Evolutionary conservation across 2,329 filamentous ascomycete genomes (phyloP).

Genomic region (Penicillium brasilianum): DNA sequence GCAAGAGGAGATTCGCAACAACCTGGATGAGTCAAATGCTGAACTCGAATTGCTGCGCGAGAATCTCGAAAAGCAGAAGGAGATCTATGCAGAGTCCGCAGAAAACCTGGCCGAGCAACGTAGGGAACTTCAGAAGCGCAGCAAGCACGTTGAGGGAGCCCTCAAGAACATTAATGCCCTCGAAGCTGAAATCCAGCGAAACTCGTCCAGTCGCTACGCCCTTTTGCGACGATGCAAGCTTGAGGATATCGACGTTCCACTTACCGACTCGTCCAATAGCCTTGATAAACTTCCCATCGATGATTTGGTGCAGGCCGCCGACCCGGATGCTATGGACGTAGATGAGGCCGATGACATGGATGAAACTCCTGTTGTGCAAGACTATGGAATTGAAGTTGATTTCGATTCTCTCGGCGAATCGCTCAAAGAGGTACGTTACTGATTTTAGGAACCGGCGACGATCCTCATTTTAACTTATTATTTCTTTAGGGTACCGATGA

Average conservation of each 20-base stretch:
- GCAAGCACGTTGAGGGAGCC: conserved; percentile 77
- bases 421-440: conserved; percentile 69
- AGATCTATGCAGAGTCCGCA: conserved; percentile 69
- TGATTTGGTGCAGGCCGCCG: conserved; percentile 72
- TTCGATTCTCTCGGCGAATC: conserved; percentile 83
- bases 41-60: conserved; percentile 78
- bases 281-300: conserved; percentile 87
- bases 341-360: conserved; percentile 65
- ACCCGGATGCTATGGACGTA: conserved; percentile 90
- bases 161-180: conserved; percentile 76
- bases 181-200: conserved; percentile 86
- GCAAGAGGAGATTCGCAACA: conserved; percentile 74
- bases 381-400: conserved; percentile 90
- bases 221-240: conserved; percentile 88
- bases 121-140: conserved; percentile 79
- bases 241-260: conserved; percentile 86
- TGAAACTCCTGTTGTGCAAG: conserved; percentile 72
- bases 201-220: conserved; percentile 80
- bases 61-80: conserved; percentile 70
- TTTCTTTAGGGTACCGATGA: conserved; percentile 66
- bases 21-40: conserved; percentile 72
- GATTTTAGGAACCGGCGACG: not conserved
- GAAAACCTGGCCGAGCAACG: conserved; percentile 80
- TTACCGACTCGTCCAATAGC: conserved; percentile 69
- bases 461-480: conserved; percentile 16